Evolutionary conservation across 2,329 filamentous ascomycete genomes (phyloP), one percentile per base, ranked within the genome.

Genomic region (Ceratocystis cubensis): DNA sequence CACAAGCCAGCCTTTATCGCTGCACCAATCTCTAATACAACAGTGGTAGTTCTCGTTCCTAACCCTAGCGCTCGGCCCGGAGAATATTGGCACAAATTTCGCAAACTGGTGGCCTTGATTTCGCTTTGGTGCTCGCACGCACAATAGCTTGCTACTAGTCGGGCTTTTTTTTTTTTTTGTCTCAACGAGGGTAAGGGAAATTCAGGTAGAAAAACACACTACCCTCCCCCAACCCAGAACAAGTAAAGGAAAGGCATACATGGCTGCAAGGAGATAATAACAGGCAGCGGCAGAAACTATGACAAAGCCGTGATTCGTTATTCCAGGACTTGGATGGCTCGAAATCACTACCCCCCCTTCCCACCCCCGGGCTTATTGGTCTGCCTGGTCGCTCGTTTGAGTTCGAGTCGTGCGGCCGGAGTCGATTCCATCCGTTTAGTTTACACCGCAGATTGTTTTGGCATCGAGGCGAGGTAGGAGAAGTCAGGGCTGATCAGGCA

Each of bases 71-170:
- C 56, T 59, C 56, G 56, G 56, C 56, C 56, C 56, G 56, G 56
- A 59, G 30, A 59, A 59, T 59, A 59, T 17, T 25, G 10, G 56
- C 56, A 28, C 56, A 59, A 59, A 59, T 59, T 59, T 59, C 56
- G 56, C 56, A 37, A 59, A 37, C 25, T 37, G 56, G 17, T 59
- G 28, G 25, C 28, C 56, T 37, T 59, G 56, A 59, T 59, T 37
- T 59, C 56, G 56, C 56, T 59, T 59, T 59, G 17, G 17, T 37
- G 25, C 28, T 59, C 28, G 56, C 56, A 59, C 56, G 56, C 56
- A 59, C 56, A 59, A 59, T 59, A 59, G 56, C 56, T 59, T 59
- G 25, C 56, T 59, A 59, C 53, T 59, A 59, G 56, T 59, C 56
- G 56, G 56, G 56, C 56, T 59, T 59, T 59, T 59, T 33, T 22